Percentiles rank a stretch among this genome's conserved stretches.
These are phyloP conservation scores for Eucalyptus tenuipes DNA, from an alignment of 345 rosid species.

Conservation along the genomic window DNA sequence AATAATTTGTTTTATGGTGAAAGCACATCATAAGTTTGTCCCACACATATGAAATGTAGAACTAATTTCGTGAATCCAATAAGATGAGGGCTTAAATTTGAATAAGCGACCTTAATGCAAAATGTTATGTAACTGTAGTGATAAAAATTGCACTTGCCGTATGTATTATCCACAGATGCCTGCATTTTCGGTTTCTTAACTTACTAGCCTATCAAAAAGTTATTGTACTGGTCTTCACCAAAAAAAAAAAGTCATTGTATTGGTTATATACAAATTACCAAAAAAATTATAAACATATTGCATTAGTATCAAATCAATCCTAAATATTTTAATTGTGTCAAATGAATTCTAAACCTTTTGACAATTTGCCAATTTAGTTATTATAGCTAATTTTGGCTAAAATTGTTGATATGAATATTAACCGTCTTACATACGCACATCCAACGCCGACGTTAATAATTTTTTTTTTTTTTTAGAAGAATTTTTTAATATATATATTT, in stretches of 20 bases:
- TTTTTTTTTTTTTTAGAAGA: too few species aligned
- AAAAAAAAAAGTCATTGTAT: too few species aligned
- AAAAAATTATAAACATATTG: too few species aligned
- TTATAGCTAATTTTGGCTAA: accelerated
- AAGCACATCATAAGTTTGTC: not conserved
- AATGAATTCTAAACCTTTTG: accelerated
- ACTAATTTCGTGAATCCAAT: not conserved
- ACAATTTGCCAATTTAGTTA: too few species aligned
- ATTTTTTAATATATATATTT: accelerated
- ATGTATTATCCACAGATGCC: not conserved
- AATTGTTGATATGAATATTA: accelerated
- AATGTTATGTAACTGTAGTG: not conserved
- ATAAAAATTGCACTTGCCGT: not conserved
- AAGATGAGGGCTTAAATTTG: not conserved
- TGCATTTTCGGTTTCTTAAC: not conserved
- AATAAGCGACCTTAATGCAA: not conserved
- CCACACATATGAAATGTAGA: not conserved
- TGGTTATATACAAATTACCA: too few species aligned
- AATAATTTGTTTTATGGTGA: not conserved
- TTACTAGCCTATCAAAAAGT: not conserved
- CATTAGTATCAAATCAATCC: too few species aligned
- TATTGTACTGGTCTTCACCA: too few species aligned
- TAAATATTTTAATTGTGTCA: accelerated
- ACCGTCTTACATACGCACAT: accelerated
- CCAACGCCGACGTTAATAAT: accelerated